Base-by-base conservation (phyloP, 805 yeast species). In the Candida coleopterorum region DNA sequence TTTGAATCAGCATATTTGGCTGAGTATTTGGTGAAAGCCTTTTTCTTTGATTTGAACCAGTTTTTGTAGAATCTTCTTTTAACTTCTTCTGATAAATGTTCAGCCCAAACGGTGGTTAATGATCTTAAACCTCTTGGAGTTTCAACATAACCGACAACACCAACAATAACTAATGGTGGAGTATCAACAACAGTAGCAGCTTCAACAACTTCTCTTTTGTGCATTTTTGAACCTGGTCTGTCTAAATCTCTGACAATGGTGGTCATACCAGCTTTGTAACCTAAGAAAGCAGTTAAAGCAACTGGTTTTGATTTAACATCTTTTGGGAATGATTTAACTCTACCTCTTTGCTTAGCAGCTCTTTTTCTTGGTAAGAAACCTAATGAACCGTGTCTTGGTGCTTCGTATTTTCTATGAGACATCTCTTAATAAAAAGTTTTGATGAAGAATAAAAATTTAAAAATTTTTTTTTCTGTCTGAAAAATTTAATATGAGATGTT, bases 401-500 rank as follows among this genome's bases (percentile, higher is more conserved):
- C 95, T 86, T 93, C 97, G 93, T 68, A 93, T 84, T 93, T 93
- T 85, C 99, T 87, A 93, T 93, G 99, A 72, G 98, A 93, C 99
- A 93, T 93, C 48, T 49, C 60, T 23, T 34, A 29, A 18, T 27
- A 11, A n/a, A 18, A 3, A 21, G 18, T 12, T 18, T 18, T 23
- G 24, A 11, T 33, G 20, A 20, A 12, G 22, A 23, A 32, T 6
- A 14, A 22, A 32, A 32, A n/a, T 4, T n/a, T n/a, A n/a, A n/a
- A n/a, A n/a, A n/a, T n/a, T n/a, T n/a, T n/a, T n/a, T n/a, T n/a
- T n/a, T n/a, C n/a, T n/a, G 11, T 30, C 12, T 30, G 24, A 29
- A 21, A 15, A 6, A 16, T 32, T 11, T 7, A 15, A n/a, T 23
- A 17, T 25, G 34, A 32, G 20, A 20, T 20, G 22, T 6, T 32